Base-by-base conservation (phyloP, 345 rosid genomes). In the Brassica rapa region DNA sequence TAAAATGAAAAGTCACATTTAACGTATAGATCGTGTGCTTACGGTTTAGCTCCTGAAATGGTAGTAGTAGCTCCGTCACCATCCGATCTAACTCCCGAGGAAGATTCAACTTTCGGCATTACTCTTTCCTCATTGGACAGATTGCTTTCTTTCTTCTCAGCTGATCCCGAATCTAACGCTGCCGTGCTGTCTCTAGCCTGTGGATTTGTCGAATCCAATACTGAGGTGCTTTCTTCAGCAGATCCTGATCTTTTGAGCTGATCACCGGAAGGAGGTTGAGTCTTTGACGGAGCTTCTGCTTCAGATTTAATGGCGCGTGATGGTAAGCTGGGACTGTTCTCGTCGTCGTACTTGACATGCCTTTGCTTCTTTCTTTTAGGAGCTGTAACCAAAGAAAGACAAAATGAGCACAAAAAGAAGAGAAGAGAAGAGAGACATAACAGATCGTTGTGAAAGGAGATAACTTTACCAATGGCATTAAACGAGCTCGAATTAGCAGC, bases 351-450 rank as follows among this genome's bases (percentile, higher is more conserved):
- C 85, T 85, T 95, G 5, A 91, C 83, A 1, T 90, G 92, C 67
- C 97, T 83, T 3, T 97, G 98, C 82, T 88, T 89, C 80, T 91
- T 96, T 83, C 98, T 88, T 87, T 89, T 96, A 0, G 99, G 99
- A 41, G 93, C 99, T 96, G 88, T 71, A 81, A 71, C 70, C 53
- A 9, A 16, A 74, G 93, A 87, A 87, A 6, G 9, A 25, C 53
- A 67, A 8, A 62, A 69, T 66, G 59, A 27, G 5, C 7, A 16
- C 41, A 41, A 37, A 21, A 12, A 12, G 21, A 19, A 19, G 21
- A 21, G 5, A 23, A 21, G 9, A 62, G 14, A 16, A 63, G 2
- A 21, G 30, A 27, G 30, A 27, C 30, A 27, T 27, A 27, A 46
- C 68, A 64, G 72, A 63, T 73, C 60, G 67, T 24, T 43, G 14